A percentile compares a stretch with the other conserved stretches of the same genome.
These are phyloP conservation scores for Entrophospora sp. DNA, from an alignment of 192 early-diverging fungal species.

Conservation along the genomic window DNA sequence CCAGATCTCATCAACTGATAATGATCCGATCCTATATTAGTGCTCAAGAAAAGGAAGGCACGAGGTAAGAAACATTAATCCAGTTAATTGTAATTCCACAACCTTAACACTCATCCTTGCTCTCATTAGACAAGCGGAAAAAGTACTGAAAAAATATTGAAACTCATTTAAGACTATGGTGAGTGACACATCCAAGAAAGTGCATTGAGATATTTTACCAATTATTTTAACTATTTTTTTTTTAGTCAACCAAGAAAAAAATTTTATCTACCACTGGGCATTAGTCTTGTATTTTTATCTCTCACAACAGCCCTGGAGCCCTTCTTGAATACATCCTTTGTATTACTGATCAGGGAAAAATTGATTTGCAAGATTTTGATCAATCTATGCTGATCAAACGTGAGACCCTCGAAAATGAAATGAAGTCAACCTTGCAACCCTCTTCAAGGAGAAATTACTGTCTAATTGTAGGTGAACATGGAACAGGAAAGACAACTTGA, in stretches of 20 bases:
- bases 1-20: conserved; percentile 12
- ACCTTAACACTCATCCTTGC: conserved; percentile 1
- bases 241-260: neutral
- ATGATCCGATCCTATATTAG: conserved; percentile 8
- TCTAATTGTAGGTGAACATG: conserved; percentile 13
- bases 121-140: conserved; percentile 9
- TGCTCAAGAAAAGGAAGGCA: conserved; percentile 17
- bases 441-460: neutral
- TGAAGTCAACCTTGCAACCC: conserved; percentile 1
- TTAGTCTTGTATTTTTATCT: conserved; percentile 3
- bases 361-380: neutral
- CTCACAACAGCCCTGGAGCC: conserved; percentile 5
- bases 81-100: neutral
- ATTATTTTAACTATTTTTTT: conserved; percentile 1
- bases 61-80: conserved; percentile 10
- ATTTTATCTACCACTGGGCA: conserved; percentile 2
- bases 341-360: neutral
- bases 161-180: conserved; percentile 13
- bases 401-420: neutral
- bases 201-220: neutral
- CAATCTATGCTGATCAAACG: neutral
- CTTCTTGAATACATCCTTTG: neutral
- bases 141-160: conserved; percentile 11
- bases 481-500: conserved; percentile 19
- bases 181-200: conserved; percentile 14